Evolutionary conservation across 2,329 filamentous ascomycete genomes (phyloP).

Genomic region (Sarocladiaceae sp.): DNA sequence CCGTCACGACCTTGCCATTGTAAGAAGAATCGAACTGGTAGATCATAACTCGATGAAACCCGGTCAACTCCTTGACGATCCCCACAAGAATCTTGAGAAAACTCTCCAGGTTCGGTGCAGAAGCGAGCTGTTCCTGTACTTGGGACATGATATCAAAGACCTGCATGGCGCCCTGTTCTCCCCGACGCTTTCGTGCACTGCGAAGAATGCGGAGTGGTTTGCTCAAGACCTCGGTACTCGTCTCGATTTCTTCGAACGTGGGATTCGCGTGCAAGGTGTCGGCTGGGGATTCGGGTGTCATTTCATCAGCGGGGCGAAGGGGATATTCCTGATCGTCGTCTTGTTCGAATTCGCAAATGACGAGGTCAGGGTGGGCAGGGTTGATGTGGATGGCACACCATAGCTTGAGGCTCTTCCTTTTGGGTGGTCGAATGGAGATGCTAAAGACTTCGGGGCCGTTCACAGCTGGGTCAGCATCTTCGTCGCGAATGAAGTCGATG

Average conservation of each 20-base stretch:
- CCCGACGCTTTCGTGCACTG: constrained; percentile 67
- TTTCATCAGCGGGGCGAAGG: constrained; percentile 54
- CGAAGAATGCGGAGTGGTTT: constrained; percentile 71
- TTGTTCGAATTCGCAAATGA: constrained; percentile 85
- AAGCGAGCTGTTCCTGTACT: constrained; percentile 78
- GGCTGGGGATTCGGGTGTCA: constrained; percentile 56
- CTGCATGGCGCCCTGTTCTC: constrained; percentile 79
- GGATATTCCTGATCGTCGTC: constrained; percentile 70
- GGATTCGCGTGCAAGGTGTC: constrained; percentile 70
- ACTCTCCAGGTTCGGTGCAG: constrained; percentile 60
- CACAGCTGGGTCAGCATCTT: constrained; percentile 64
- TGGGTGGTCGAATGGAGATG: constrained; percentile 59
- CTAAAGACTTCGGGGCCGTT: constrained; percentile 87
- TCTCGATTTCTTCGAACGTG: constrained; percentile 64
- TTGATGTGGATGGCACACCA: constrained; percentile 86
- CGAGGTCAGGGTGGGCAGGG: constrained; percentile 57
- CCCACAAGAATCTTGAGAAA: constrained; percentile 80
- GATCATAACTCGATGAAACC: constrained; percentile 88
- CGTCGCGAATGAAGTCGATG: constrained; percentile 80
- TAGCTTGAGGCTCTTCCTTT: constrained; percentile 56
- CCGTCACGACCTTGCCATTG: constrained; percentile 83
- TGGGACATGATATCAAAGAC: constrained; percentile 90
- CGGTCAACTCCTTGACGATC: constrained; percentile 81
- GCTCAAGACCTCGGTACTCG: constrained; percentile 70
- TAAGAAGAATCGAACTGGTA: constrained; percentile 81